Conservation (phyloP, 2,329 filamentous ascomycete species). For the Clarireedia monteithiana region DNA sequence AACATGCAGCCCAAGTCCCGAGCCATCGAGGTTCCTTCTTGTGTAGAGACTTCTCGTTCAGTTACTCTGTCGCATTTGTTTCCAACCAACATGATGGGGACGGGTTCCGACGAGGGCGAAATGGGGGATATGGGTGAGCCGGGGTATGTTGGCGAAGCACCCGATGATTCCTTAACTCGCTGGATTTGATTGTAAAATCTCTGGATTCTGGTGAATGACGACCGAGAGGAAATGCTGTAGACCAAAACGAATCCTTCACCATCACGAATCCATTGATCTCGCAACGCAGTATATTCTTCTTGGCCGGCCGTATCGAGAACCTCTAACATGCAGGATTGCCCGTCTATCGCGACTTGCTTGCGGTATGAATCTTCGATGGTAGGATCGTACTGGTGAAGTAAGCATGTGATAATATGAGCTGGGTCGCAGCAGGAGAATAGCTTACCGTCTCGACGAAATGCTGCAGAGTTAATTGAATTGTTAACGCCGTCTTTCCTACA, state of each 20-base stretch:
- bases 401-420: constrained; percentile 12
- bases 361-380: constrained; percentile 85
- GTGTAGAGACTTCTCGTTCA: constrained; percentile 91
- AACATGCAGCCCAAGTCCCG: constrained; percentile 93
- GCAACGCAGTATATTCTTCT: constrained; percentile 93
- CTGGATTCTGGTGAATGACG: constrained; percentile 90
- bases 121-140: constrained; percentile 60
- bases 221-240: constrained; percentile 96
- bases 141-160: constrained; percentile 67
- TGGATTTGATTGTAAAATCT: constrained; percentile 96
- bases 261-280: constrained; percentile 97
- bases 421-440: neutral
- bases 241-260: constrained; percentile 96
- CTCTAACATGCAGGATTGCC: constrained; percentile 94
- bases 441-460: constrained; percentile 92
- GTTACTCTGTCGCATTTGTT: constrained; percentile 98
- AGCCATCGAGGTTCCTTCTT: constrained; percentile 87
- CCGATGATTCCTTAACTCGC: constrained; percentile 86
- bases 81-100: constrained; percentile 95
- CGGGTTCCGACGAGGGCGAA: constrained; percentile 45
- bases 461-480: constrained; percentile 93
- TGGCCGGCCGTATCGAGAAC: constrained; percentile 95
- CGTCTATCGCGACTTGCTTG: constrained; percentile 88
- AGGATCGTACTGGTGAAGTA: constrained; percentile 54
- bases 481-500: constrained; percentile 89